Evolutionary conservation across 139 green algal species (phyloP), one percentile per base, ranked within the genome.

Genomic region (Coelastrella sp.): DNA sequence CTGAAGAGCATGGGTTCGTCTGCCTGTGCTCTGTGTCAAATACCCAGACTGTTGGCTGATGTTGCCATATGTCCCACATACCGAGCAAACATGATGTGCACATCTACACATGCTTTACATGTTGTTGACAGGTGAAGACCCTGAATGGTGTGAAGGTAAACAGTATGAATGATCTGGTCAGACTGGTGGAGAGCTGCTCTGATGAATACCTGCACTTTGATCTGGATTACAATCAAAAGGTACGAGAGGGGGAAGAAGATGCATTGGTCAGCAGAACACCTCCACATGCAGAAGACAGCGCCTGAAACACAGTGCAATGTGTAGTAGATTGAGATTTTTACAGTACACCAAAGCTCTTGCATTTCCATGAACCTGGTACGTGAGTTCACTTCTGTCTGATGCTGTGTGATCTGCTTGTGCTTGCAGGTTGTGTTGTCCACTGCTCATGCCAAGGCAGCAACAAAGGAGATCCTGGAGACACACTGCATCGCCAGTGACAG

Each of bases 401-500:
- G 37, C 38, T 59, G 35, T 17, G n/a, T 0, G 53, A 0, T 3
- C 5, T 35, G 37, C 5, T 72, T 5, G 0, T 57, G n/a, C 30
- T 15, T 41, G 43, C 34, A 88, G 74, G 85, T 90, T 35, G 86
- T 93, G 41, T 79, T 91, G 73, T 37, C 88, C 38, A 73, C 90
- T 21, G 75, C 88, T 23, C 79, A 83, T 43, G 94, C 91, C 32
- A 86, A 84, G 25, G 81, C 75, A 0, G 88, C 92, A 0, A 98
- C 94, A 0, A 40, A 74, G 4, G 92, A 93, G 32, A 94, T 98
- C 59, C 78, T 98, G 63, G 66, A 74, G 9, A 87, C 86, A 76
- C 96, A 98, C 92, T 93, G 90, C 85, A 98, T 98, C 53, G 89
- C 90, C 6, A 76, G 79, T 0, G 91, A 93, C 57, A 81, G 89